Base-by-base conservation (phyloP, 495 filamentous ascomycete species). In the Cladorrhinum samala region DNA sequence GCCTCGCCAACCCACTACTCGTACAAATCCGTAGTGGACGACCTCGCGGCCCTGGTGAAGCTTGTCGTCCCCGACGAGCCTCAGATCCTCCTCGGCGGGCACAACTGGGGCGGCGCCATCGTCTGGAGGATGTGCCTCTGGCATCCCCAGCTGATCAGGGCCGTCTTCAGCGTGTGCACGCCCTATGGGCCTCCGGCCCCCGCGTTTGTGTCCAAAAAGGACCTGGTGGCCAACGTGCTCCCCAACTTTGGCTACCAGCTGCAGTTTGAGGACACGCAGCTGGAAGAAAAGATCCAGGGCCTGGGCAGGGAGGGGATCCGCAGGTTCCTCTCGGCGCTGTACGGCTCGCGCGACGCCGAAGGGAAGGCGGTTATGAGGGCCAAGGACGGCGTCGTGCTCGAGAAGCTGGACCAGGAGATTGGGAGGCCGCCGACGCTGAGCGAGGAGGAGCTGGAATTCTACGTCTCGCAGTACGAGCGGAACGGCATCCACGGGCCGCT, bases 181-280 rank as follows among this genome's bases (percentile, higher is more conserved):
- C 87, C 91, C 0, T 95, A 82, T 65, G 49, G 57, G 2, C 61
- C 81, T 9, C 83, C 84, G 0, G 51, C 58, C 1, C 66, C 71
- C 42, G 58, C 65, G 27, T 85, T 74, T 53, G 16, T 76, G 3
- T 61, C 46, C 8, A 55, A 80, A 0, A 57, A 83, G 0, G 75
- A 84, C 46, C 54, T 80, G 2, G 54, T 89, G 2, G 79, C 86
- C 4, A 62, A 69, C n/a, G 43, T 55, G 17, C 53, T 85, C 37
- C 89, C 89, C n/a, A 83, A 87, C 57, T 89, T 89, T 63, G 74
- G 59, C 17, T 97, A 97, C 66, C 92, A 97, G 72, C 58, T 94
- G 36, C 88, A 91, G 33, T 78, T 97, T 27, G 75, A 72, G 0
- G 78, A 82, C 21, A 77, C 78, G 0, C 81, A 85, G 9, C 72